These are phyloP conservation scores for Chara braunii DNA, from an alignment of 139 green algal species.

Conservation along the genomic window DNA sequence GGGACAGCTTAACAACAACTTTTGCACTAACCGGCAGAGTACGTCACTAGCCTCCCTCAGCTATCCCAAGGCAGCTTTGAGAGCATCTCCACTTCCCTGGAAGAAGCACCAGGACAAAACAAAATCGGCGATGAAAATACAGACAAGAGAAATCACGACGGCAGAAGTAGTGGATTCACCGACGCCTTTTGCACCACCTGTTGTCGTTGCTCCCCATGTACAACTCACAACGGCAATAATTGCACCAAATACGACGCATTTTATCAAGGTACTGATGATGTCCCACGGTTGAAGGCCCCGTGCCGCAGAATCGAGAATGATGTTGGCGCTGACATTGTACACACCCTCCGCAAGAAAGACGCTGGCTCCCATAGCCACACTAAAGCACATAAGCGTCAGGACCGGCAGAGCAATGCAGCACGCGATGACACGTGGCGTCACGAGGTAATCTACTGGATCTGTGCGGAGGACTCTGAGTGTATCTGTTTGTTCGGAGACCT, in stretches of 20 bases:
- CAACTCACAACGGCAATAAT: constrained; percentile 76
- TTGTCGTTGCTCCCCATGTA: constrained; percentile 94
- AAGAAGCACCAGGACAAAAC: constrained; percentile 92
- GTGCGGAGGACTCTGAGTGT: constrained; percentile 84
- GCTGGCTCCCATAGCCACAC: constrained; percentile 80
- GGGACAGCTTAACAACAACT: too few species aligned
- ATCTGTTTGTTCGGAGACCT: constrained; percentile 97
- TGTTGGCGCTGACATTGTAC: constrained; percentile 83
- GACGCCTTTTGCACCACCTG: constrained; percentile 95
- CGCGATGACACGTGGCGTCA: constrained; percentile 84
- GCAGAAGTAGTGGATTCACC: constrained; percentile 91
- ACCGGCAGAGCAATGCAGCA: constrained; percentile 83
- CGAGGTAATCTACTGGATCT: constrained; percentile 96
- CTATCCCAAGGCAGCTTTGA: constrained; percentile 40
- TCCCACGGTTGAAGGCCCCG: constrained; percentile 77
- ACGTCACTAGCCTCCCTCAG: too few species aligned
- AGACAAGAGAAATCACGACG: constrained; percentile 92
- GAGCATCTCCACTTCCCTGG: constrained; percentile 49
- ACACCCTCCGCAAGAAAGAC: constrained; percentile 85
- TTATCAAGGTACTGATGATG: constrained; percentile 78
- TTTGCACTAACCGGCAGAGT: too few species aligned
- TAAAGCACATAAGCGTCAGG: constrained; percentile 94
- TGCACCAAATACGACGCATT: constrained; percentile 74
- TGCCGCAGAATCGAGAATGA: constrained; percentile 87
- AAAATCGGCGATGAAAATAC: constrained; percentile 98